Evolutionary conservation across 2,329 filamentous ascomycete species (phyloP), one percentile per base, ranked within the genome.

Genomic region (Colletotrichum sp.): DNA sequence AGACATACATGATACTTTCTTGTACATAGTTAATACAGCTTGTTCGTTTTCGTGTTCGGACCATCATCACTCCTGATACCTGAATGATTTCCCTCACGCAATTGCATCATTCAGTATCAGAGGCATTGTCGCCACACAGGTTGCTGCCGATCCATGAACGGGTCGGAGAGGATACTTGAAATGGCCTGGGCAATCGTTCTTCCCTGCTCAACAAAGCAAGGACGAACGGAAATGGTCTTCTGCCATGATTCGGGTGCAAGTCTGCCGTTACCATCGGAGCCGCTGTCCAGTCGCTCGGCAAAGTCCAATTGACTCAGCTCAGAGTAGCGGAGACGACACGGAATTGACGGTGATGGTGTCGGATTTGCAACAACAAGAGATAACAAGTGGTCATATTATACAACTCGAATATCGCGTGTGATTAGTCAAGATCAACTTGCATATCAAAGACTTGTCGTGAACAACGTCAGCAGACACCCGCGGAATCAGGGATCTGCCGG

Each of bases 51-150:
- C 39, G 9, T 6, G 16, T 44, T 8, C 6, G 36, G 16, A 10
- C 16, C 16, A 39, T 3, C 16, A 39, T 44, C 5, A 10, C 36
- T 44, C 39, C 5, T 49, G 9, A 44, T 18, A 8, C 18, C 39
- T n/a, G 18, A n/a, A n/a, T 49, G 3, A n/a, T 1, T 21, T 13
- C 3, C 10, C 44, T 13, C n/a, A 4, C 6, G 4, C 2, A 0
- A 49, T 21, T 44, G 18, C 5, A n/a, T 0, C 3, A 3, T n/a
- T 10, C 18, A 10, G 36, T 5, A 44, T 44, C 0, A n/a, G 8
- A 44, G 39, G 8, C 18, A 6, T 6, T 49, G n/a, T 49, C n/a
- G 44, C 10, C 4, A 44, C 9, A 49, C 3, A 21, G 1, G n/a
- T 13, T 13, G 44, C n/a, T 24, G 44, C 12, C 44, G 10, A 52